Conservation (phyloP, 2,329 filamentous ascomycete genomes). For the Ascochyta rabiei region DNA sequence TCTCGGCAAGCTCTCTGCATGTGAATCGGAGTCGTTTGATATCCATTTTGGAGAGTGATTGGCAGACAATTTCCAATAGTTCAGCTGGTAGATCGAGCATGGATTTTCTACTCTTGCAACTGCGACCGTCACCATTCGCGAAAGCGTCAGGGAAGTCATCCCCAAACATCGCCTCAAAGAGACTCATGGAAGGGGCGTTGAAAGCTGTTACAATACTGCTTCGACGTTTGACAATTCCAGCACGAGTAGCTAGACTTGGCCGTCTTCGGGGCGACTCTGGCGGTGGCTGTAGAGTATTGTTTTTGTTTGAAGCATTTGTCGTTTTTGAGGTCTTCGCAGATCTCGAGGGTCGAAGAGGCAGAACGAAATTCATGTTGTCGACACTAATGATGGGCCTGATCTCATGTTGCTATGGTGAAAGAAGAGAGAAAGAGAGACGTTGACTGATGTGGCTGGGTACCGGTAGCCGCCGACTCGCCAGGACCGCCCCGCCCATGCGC, state of each 20-base stretch:
- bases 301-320: neutral
- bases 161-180: conserved; percentile 33
- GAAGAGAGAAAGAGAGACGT: conserved; percentile 5
- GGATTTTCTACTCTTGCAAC: conserved; percentile 22
- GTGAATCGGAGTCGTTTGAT: conserved; percentile 31
- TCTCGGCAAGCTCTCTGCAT: conserved; percentile 20
- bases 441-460: conserved; percentile 15
- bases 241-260: conserved; percentile 29
- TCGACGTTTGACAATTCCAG: conserved; percentile 30
- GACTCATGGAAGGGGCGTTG: conserved; percentile 32
- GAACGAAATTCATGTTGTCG: conserved; percentile 12
- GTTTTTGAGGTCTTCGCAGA: neutral
- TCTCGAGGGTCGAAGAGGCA: conserved; percentile 12
- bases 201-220: conserved; percentile 22
- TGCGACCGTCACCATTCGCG: conserved; percentile 5
- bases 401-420: neutral
- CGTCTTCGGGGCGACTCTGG: conserved; percentile 29
- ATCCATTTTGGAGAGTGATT: conserved; percentile 24
- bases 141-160: conserved; percentile 35
- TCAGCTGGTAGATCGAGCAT: conserved; percentile 30
- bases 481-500: conserved; percentile 8
- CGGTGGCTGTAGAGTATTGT: conserved; percentile 11
- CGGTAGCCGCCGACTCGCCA: conserved; percentile 13
- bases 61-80: conserved; percentile 23
- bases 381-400: neutral